phyloP scores from a whole-genome alignment of 176 grass and related monocot genomes.

The Carex myosuroides region DNA sequence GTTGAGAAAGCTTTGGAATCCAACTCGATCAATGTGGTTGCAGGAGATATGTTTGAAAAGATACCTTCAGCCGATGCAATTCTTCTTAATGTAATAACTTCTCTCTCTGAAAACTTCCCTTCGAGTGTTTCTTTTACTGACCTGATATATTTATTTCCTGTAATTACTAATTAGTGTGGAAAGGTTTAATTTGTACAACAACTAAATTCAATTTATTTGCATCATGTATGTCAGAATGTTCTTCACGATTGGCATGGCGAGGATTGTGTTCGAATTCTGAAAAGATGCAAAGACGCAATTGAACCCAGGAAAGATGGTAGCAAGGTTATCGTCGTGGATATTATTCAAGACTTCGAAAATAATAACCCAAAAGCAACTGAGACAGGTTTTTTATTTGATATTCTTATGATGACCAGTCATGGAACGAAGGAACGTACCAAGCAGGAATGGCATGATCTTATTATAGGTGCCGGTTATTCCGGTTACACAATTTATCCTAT shows the following conservation, averaged over 20 bases:
- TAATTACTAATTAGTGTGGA: not conserved
- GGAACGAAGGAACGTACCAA: not conserved
- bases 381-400: not conserved
- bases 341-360: not conserved
- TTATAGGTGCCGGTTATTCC: not conserved
- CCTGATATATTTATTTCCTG: not conserved
- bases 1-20: too few relatives aligned
- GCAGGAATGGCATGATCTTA: slow-evolving; percentile 6
- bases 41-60: too few relatives aligned
- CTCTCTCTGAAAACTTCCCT: not conserved
- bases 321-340: slow-evolving; percentile 19
- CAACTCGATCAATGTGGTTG: too few relatives aligned
- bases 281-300: slow-evolving; percentile 14
- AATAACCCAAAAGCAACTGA: not conserved
- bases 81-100: too few relatives aligned
- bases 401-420: not conserved
- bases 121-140: too few relatives aligned
- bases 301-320: not conserved
- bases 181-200: not conserved
- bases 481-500: slow-evolving; percentile 5
- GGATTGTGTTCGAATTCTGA: slow-evolving; percentile 10
- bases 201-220: not conserved
- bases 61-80: too few relatives aligned
- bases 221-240: not conserved
- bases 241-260: slow-evolving; percentile 8